phyloP scores from a whole-genome alignment of 352 stramenopile genomes.

The Pythium biforme region DNA sequence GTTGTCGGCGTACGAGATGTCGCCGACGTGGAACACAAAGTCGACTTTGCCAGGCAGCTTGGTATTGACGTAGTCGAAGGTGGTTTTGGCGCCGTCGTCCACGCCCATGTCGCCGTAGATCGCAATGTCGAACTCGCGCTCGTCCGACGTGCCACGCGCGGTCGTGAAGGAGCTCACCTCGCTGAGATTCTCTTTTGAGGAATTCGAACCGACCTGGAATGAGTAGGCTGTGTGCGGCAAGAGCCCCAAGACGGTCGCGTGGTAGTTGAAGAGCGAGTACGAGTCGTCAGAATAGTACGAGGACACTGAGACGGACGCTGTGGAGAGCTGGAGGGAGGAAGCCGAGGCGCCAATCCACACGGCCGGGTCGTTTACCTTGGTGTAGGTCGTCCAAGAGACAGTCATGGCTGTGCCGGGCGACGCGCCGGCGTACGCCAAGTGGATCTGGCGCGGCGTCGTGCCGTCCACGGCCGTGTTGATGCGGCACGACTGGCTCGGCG shows the following conservation, averaged over 20 bases:
- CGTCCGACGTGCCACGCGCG: conserved; percentile 28
- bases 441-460: conserved; percentile 40
- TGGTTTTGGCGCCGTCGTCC: conserved; percentile 35
- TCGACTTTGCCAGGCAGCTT: conserved; percentile 37
- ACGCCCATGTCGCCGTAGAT: conserved; percentile 63
- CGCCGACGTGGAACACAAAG: conserved; percentile 71
- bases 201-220: conserved; percentile 32
- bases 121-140: conserved; percentile 40
- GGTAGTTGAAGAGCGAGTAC: conserved; percentile 47
- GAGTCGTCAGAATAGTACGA: conserved; percentile 44
- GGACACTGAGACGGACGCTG: conserved; percentile 19
- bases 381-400: conserved; percentile 47
- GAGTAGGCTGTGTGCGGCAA: conserved; percentile 37
- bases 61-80: conserved; percentile 41
- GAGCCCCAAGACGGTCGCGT: conserved; percentile 39
- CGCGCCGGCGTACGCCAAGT: conserved; percentile 48
- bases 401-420: conserved; percentile 37
- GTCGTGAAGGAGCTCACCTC: conserved; percentile 41
- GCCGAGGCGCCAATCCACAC: conserved; percentile 38
- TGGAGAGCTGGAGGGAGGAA: conserved; percentile 19
- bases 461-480: conserved; percentile 3
- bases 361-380: conserved; percentile 25
- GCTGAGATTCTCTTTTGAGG: background rate
- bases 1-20: conserved; percentile 62
- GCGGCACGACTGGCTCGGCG: conserved; percentile 24